Percentiles rank a stretch among this genome's conserved stretches.
phyloP scores from a whole-genome alignment of 176 grass and related monocot genomes.

The Eragrostis curvula region DNA sequence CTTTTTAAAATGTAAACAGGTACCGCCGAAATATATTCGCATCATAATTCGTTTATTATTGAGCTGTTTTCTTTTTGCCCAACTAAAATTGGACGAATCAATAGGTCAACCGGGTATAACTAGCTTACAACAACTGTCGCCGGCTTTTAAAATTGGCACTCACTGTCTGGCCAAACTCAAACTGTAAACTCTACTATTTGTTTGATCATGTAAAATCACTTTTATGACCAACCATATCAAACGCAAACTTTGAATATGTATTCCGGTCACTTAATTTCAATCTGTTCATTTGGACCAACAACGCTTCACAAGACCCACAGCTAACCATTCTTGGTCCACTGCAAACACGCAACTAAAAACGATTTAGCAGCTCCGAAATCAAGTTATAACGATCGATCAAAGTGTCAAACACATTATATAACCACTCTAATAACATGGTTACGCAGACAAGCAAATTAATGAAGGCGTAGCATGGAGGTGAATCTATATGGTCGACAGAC shows the following conservation, averaged over 20 bases:
- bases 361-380: not conserved
- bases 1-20: constrained; percentile 8
- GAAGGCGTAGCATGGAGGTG: constrained; percentile 8
- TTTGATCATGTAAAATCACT: not conserved
- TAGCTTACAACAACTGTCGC: constrained; percentile 9
- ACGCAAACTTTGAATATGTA: too few species aligned
- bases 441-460: constrained; percentile 21
- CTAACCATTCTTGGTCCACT: constrained; percentile 8
- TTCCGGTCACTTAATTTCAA: not conserved
- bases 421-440: not conserved
- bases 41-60: not conserved
- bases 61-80: not conserved
- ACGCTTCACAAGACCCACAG: not conserved
- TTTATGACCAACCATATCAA: too few species aligned
- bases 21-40: constrained; percentile 1
- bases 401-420: not conserved
- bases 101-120: not conserved
- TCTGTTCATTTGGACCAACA: constrained; percentile 3
- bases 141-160: not conserved
- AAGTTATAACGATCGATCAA: not conserved
- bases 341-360: not conserved
- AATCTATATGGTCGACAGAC: not conserved
- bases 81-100: constrained; percentile 1
- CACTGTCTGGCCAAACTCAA: constrained; percentile 7
- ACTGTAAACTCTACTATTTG: not conserved